A percentile compares a stretch with the other conserved stretches of the same genome.
Evolutionary conservation across 1,284 basidiomycete species (phyloP).

Genomic region (Trametes sp.): DNA sequence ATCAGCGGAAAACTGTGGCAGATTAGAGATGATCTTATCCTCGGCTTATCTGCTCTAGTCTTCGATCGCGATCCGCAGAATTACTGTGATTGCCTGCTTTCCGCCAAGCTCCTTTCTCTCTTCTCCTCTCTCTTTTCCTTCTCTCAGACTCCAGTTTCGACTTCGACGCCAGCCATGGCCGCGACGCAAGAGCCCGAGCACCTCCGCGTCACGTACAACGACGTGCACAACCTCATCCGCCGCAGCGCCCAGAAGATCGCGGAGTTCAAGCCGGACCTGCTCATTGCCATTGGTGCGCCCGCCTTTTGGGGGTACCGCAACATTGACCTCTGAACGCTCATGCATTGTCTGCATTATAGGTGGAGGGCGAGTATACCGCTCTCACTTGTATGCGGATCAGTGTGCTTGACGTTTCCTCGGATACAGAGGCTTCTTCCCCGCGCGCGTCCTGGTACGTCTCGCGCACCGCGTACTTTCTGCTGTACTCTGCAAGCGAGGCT

Average conservation of each 20-base stretch:
- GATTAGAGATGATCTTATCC: slow-evolving; percentile 23
- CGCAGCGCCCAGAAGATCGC: slow-evolving; percentile 66
- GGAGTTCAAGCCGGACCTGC: slow-evolving; percentile 76
- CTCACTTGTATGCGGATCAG: slow-evolving; percentile 22
- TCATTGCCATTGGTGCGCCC: slow-evolving; percentile 80
- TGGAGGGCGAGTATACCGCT: slow-evolving; percentile 70
- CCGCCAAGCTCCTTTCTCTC: neutral
- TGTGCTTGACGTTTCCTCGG: slow-evolving; percentile 30
- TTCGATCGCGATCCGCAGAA: no score
- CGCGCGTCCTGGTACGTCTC: slow-evolving; percentile 80
- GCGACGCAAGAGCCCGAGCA: slow-evolving; percentile 54
- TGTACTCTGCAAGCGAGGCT: neutral
- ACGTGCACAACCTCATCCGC: slow-evolving; percentile 84
- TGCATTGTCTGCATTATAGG: slow-evolving; percentile 50
- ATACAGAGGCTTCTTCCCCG: slow-evolving; percentile 90
- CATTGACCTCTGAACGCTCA: neutral
- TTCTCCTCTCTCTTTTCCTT: neutral
- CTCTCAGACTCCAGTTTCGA: neutral
- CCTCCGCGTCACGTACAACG: slow-evolving; percentile 80
- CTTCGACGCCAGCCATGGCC: slow-evolving; percentile 43
- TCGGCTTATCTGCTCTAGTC: neutral
- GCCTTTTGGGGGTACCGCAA: slow-evolving; percentile 1
- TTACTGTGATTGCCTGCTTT: neutral
- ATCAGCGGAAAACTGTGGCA: slow-evolving; percentile 6
- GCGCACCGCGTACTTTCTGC: neutral